Evolutionary conservation across 805 yeast species (phyloP).

Genomic region (Ogataea chonburiensis): DNA sequence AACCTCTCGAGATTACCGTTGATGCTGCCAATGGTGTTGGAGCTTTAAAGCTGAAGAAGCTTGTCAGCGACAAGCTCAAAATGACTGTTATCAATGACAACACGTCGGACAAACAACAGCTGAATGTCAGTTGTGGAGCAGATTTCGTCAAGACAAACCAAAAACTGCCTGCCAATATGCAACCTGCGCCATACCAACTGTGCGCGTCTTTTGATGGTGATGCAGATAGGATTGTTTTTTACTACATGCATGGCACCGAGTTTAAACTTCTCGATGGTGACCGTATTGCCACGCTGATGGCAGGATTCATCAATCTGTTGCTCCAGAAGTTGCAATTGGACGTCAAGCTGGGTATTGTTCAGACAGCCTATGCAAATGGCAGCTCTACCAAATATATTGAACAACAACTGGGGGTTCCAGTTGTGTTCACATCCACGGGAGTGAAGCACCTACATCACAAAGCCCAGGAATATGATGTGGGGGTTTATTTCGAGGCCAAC

Average conservation of each 20-base stretch:
- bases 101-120: constrained; percentile 49
- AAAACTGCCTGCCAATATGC: constrained; percentile 61
- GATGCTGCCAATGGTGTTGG: constrained; percentile 99
- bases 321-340: constrained; percentile 38
- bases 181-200: constrained; percentile 45
- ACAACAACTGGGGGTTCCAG: constrained; percentile 66
- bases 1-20: constrained; percentile 47
- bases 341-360: constrained; percentile 72
- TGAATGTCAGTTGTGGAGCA: constrained; percentile 89
- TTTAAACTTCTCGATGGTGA: constrained; percentile 86
- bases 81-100: constrained; percentile 51
- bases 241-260: constrained; percentile 42
- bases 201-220: constrained; percentile 94
- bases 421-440: constrained; percentile 89
- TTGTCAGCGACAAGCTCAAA: constrained; percentile 42
- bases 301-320: constrained; percentile 55
- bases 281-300: constrained; percentile 83
- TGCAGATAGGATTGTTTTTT: constrained; percentile 91
- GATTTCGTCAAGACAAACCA: constrained; percentile 93
- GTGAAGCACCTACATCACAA: constrained; percentile 96
- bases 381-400: constrained; percentile 73
- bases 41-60: constrained; percentile 61
- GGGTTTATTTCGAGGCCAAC: constrained; percentile 96
- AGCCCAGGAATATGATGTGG: constrained; percentile 80
- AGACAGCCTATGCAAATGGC: constrained; percentile 98